Conservation (phyloP, 345 rosid genomes). For the Excoecaria cochinchinensis region DNA sequence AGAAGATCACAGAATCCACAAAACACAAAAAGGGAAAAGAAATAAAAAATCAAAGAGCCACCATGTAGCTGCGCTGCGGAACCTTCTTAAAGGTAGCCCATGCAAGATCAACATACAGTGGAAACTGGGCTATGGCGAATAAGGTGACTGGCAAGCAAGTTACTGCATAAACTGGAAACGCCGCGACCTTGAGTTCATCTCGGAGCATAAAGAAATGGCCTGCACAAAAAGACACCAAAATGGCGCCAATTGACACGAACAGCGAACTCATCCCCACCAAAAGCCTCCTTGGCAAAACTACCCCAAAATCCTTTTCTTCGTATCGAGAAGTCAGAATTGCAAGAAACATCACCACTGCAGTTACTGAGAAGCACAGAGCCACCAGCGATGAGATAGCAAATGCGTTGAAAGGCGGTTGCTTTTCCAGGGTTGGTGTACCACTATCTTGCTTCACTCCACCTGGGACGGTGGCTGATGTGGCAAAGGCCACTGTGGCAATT, state of each 20-base stretch:
- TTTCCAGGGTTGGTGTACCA: slow-evolving; percentile 15
- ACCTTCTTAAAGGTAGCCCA: slow-evolving; percentile 42
- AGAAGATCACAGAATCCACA: too few species aligned
- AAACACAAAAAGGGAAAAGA: not conserved
- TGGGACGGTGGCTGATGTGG: slow-evolving; percentile 43
- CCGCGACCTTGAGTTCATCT: slow-evolving; percentile 40
- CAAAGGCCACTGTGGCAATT: slow-evolving; percentile 54
- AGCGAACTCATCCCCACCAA: slow-evolving; percentile 21
- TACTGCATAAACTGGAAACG: slow-evolving; percentile 40
- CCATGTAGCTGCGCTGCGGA: slow-evolving; percentile 36
- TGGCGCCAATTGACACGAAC: slow-evolving; percentile 26
- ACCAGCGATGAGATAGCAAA: slow-evolving; percentile 30
- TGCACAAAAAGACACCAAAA: slow-evolving; percentile 45
- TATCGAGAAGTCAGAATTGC: slow-evolving; percentile 29
- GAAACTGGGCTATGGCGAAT: slow-evolving; percentile 47
- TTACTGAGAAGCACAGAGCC: slow-evolving; percentile 29
- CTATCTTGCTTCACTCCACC: slow-evolving; percentile 10
- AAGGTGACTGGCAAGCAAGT: slow-evolving; percentile 48
- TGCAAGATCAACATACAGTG: slow-evolving; percentile 44
- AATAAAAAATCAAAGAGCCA: not conserved
- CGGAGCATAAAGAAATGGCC: slow-evolving; percentile 52
- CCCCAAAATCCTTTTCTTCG: slow-evolving; percentile 19
- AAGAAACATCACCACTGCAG: slow-evolving; percentile 27
- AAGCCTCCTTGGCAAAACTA: slow-evolving; percentile 15
- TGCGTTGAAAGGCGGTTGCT: slow-evolving; percentile 14